Evolutionary conservation across 768 basidiomycete genomes (phyloP).

Genomic region (Lactifluus hygrophoroides): DNA sequence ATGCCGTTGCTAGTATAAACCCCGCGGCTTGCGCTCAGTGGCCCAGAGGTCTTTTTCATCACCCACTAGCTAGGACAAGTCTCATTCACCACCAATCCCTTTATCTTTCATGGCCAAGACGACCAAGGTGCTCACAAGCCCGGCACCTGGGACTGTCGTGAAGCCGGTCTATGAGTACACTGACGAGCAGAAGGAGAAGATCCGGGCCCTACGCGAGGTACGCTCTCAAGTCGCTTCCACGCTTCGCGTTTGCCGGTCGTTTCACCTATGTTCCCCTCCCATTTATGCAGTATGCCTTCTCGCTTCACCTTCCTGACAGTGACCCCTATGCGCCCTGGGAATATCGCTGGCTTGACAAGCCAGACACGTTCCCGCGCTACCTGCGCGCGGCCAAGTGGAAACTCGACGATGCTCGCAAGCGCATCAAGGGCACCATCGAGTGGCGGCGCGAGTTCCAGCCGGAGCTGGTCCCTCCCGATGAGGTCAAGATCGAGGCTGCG

Average conservation of each 20-base stretch:
- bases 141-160: constrained; percentile 44
- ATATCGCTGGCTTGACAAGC: constrained; percentile 58
- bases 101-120: constrained; percentile 32
- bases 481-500: constrained; percentile 71
- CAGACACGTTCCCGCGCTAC: constrained; percentile 66
- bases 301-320: constrained; percentile 51
- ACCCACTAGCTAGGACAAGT: background rate
- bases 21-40: background rate
- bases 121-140: constrained; percentile 43
- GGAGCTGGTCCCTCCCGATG: constrained; percentile 74
- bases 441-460: constrained; percentile 84
- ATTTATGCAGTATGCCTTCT: constrained; percentile 49
- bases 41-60: background rate
- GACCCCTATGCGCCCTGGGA: constrained; percentile 78
- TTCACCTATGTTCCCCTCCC: background rate
- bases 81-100: background rate
- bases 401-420: constrained; percentile 62
- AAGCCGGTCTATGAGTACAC: constrained; percentile 53
- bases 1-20: constrained; percentile 7
- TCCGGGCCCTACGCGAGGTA: constrained; percentile 56
- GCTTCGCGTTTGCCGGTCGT: background rate
- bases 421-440: constrained; percentile 70
- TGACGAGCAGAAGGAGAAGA: constrained; percentile 50
- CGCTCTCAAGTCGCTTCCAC: constrained; percentile 18
- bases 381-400: constrained; percentile 86